Evolutionary conservation across 106 monocot species (phyloP), one percentile per base, ranked within the genome.

Genomic region (Dioscorea alata): DNA sequence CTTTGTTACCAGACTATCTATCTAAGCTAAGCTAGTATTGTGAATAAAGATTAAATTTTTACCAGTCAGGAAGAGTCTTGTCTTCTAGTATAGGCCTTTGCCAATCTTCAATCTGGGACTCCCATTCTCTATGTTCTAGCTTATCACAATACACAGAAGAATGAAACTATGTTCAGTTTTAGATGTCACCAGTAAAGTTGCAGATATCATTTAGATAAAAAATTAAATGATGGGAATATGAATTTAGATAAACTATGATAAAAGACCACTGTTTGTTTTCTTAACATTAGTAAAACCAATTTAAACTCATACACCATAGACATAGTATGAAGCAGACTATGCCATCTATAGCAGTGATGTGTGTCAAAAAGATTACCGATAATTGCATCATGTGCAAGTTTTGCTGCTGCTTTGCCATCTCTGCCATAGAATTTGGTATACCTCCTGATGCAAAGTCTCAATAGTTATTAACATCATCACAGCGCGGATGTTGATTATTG

Each of bases 381-480:
- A 35, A 99, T 89, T 17, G 92, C 92, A 85, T 92, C 92, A 78
- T 77, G 89, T n/a, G 69, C 92, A 66, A 99, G 77, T 48, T 65
- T 69, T 76, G 84, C 85, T 24, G 92, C 89, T 57, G 90, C 87
- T 77, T 90, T 80, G 71, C 68, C 73, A 53, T 76, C 61, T 20
- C 70, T 87, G 17, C 97, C 92, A 87, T 99, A 90, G 77, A 99
- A 90, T 81, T 84, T 87, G 21, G 92, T 90, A 62, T 99, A 99
- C 6, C 92, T 82, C 68, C 97, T 99, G 84, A 50, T 66, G 68
- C 15, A 18, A 54, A 54, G 19, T 18, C 54, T 54, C 19, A 54
- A 13, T 54, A 54, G 54, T 16, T 28, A 28, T 28, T 28, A 54
- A 54, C 42, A 5, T 19, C 53, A 10, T 16, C 54, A 18, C 15